Conservation (phyloP, 2,329 filamentous ascomycete species). For the Pseudogymnoascus sp. region DNA sequence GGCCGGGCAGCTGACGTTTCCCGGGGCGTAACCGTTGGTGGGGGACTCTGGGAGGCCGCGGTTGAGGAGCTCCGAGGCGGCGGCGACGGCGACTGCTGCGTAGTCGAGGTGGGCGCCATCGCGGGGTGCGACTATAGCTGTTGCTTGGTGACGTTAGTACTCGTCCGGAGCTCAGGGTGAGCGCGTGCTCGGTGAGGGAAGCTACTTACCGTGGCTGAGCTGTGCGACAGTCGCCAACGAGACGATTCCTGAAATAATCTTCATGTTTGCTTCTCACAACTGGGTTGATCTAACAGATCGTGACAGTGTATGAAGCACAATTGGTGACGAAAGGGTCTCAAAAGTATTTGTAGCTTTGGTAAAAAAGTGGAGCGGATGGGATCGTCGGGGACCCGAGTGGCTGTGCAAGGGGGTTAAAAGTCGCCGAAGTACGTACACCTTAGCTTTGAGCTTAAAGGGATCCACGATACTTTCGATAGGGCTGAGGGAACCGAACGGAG, state of each 20-base stretch:
- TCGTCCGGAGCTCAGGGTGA: neutral
- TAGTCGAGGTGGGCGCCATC: slow-evolving; percentile 9
- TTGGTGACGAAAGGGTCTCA: neutral
- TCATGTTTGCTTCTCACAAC: neutral
- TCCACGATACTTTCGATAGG: slow-evolving; percentile 1
- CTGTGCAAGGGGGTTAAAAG: neutral
- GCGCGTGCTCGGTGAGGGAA: neutral
- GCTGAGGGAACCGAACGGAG: neutral
- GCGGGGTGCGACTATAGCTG: neutral
- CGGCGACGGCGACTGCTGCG: slow-evolving; percentile 21
- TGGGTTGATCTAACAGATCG: neutral
- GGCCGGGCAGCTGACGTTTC: slow-evolving; percentile 58
- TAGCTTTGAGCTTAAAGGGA: slow-evolving; percentile 6
- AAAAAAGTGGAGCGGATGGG: neutral
- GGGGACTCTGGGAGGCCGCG: slow-evolving; percentile 28
- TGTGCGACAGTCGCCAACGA: neutral
- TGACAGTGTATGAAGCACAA: neutral
- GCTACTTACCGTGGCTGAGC: neutral
- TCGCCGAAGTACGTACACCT: neutral
- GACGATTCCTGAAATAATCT: neutral
- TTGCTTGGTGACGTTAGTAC: neutral
- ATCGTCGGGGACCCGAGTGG: neutral
- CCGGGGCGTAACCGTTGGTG: slow-evolving; percentile 64
- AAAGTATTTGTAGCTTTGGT: neutral
- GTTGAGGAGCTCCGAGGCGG: slow-evolving; percentile 16